Evolutionary conservation across 2,329 filamentous ascomycete genomes (phyloP).

Genomic region (Tolypocladium ovalisporum): DNA sequence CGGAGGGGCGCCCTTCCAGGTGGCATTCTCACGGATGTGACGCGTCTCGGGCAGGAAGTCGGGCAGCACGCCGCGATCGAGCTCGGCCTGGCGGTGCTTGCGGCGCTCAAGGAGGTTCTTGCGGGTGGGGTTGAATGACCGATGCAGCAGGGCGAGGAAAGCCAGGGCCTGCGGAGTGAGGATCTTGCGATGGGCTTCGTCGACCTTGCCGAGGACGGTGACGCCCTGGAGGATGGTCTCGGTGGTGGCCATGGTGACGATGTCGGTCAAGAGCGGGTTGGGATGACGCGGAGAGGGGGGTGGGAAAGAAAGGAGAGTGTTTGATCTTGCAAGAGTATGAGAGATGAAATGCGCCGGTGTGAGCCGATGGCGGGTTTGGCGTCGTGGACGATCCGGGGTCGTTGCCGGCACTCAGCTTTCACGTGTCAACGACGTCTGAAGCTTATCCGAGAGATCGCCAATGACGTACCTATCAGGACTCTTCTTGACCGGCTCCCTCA

Average conservation of each 20-base stretch:
- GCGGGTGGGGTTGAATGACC: slow-evolving; percentile 83
- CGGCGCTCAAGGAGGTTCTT: slow-evolving; percentile 84
- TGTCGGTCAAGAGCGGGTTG: slow-evolving; percentile 3
- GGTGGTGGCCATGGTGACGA: slow-evolving; percentile 48
- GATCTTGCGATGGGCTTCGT: slow-evolving; percentile 76
- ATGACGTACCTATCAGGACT: not conserved
- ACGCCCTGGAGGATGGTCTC: slow-evolving; percentile 81
- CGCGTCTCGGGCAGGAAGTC: slow-evolving; percentile 95
- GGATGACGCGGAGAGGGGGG: slow-evolving; percentile 1
- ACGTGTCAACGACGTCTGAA: slow-evolving; percentile 17
- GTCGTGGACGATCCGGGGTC: slow-evolving; percentile 2
- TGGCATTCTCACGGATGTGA: slow-evolving; percentile 85
- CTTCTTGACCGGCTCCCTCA: not conserved
- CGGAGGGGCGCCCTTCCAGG: slow-evolving; percentile 86
- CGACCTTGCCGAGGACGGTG: slow-evolving; percentile 69
- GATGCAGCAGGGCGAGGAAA: slow-evolving; percentile 89
- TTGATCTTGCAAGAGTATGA: not conserved
- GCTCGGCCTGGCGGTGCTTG: slow-evolving; percentile 76
- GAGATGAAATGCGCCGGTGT: not conserved
- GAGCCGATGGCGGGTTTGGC: slow-evolving; percentile 2
- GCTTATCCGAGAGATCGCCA: slow-evolving; percentile 5
- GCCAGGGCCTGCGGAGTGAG: slow-evolving; percentile 81
- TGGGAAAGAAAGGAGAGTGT: not conserved
- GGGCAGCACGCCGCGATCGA: slow-evolving; percentile 78
- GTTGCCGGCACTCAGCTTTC: slow-evolving; percentile 12